A percentile compares a stretch with the other conserved stretches of the same genome.
These are phyloP conservation scores for Leccinum pachyderme DNA, from an alignment of 1,284 basidiomycete genomes.

Conservation along the genomic window DNA sequence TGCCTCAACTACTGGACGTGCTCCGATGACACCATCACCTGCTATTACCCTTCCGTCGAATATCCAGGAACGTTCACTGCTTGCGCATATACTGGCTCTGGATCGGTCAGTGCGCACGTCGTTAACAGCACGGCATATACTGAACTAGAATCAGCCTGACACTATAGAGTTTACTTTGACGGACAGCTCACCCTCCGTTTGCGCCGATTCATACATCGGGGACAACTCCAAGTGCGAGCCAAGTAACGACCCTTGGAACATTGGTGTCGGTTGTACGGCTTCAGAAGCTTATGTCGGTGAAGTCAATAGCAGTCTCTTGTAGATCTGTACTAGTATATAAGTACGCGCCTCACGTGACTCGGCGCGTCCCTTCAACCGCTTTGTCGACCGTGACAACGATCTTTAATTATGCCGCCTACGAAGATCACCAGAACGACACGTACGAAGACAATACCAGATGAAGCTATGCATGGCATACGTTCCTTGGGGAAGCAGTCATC, in stretches of 20 bases:
- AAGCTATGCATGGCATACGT: conserved; percentile 2
- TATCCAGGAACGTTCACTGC: conserved; percentile 15
- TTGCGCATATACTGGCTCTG: conserved; percentile 8
- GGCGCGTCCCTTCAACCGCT: conserved; percentile 6
- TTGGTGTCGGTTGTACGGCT: conserved; percentile 7
- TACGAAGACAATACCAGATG: conserved; percentile 8
- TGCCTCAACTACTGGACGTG: conserved; percentile 19
- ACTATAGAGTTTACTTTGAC: conserved; percentile 5
- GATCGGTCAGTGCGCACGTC: background rate
- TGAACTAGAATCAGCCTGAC: background rate
- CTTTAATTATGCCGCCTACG: conserved; percentile 9
- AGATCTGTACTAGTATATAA: background rate
- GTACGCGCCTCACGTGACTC: conserved; percentile 7
- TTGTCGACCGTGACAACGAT: too few relatives aligned
- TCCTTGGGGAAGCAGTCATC: conserved; percentile 6
- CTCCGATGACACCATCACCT: conserved; percentile 12
- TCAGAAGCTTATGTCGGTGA: conserved; percentile 21
- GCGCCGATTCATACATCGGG: conserved; percentile 7
- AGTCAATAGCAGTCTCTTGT: conserved; percentile 14
- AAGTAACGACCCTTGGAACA: conserved; percentile 19
- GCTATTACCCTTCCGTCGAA: conserved; percentile 16
- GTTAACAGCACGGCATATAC: background rate
- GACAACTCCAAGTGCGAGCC: conserved; percentile 12
- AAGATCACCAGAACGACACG: conserved; percentile 13
- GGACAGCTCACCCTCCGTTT: conserved; percentile 14